Evolutionary conservation across 192 early-diverging fungal species (phyloP).

Genomic region (Podila clonocystis): DNA sequence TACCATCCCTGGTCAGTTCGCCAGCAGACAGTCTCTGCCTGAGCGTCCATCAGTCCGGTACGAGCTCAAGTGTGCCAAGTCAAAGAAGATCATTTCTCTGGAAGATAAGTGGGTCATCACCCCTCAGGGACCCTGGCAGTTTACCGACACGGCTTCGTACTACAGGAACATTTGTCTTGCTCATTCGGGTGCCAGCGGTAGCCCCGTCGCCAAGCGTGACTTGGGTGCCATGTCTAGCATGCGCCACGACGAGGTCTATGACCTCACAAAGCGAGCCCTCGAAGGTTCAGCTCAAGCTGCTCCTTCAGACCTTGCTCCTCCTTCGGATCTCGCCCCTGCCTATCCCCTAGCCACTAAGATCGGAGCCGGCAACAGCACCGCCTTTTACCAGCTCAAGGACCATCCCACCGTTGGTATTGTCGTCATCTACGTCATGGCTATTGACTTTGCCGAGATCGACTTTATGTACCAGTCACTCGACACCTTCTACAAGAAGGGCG

Average conservation of each 20-base stretch:
- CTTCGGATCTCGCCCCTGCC: neutral
- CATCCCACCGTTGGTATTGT: conserved; percentile 6
- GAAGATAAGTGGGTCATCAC: neutral
- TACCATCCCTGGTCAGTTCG: neutral
- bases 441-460: conserved; percentile 1
- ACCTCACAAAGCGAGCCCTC: conserved; percentile 3
- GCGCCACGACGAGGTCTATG: neutral
- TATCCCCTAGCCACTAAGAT: conserved; percentile 8
- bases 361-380: conserved; percentile 7
- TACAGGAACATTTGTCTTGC: conserved; percentile 3
- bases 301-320: too few relatives aligned
- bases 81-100: neutral
- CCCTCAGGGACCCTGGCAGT: neutral
- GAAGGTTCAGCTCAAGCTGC: too few relatives aligned
- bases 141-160: conserved; percentile 10
- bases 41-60: conserved; percentile 3
- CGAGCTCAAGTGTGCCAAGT: neutral
- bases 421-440: neutral
- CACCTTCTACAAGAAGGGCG: neutral
- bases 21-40: neutral
- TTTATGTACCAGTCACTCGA: conserved; percentile 8
- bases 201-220: neutral
- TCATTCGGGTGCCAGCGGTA: neutral
- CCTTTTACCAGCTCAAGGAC: conserved; percentile 12
- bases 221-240: neutral